phyloP scores from a whole-genome alignment of 495 filamentous ascomycete species.

The Filosporella fistucella region DNA sequence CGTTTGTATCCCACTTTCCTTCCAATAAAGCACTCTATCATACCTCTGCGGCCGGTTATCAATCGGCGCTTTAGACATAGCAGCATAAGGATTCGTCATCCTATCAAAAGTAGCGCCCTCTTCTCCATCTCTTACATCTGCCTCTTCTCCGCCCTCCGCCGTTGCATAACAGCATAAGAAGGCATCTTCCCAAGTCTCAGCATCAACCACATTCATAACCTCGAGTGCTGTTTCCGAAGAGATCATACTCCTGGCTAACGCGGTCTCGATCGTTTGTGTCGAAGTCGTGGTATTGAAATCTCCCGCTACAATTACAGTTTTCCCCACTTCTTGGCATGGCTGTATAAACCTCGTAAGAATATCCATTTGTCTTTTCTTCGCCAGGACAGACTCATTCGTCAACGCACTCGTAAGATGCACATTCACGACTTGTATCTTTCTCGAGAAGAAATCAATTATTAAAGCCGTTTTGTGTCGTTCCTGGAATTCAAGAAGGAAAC shows the following conservation, averaged over 20 bases:
- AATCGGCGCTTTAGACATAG: constrained; percentile 32
- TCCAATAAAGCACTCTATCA: constrained; percentile 47
- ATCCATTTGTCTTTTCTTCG: constrained; percentile 44
- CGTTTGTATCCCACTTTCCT: constrained; percentile 30
- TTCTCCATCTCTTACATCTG: constrained; percentile 38
- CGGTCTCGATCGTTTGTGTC: constrained; percentile 39
- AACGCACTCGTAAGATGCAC: constrained; percentile 51
- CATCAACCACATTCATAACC: constrained; percentile 22
- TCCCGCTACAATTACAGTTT: constrained; percentile 43
- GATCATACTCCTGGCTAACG: constrained; percentile 39
- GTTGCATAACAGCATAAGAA: constrained; percentile 4
- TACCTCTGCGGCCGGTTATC: constrained; percentile 52
- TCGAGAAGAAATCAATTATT: constrained; percentile 33
- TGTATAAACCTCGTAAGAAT: constrained; percentile 37
- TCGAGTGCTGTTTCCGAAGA: constrained; percentile 29
- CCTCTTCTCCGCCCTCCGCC: constrained; percentile 18
- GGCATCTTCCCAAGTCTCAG: constrained; percentile 24
- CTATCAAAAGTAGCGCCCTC: constrained; percentile 56
- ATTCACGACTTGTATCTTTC: constrained; percentile 40
- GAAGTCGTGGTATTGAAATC: constrained; percentile 57
- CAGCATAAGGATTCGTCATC: constrained; percentile 41
- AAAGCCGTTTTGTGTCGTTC: constrained; percentile 46
- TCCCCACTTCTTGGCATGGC: constrained; percentile 29
- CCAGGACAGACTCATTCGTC: constrained; percentile 43
- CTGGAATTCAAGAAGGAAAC: constrained; percentile 40